Conservation (phyloP, 345 rosid genomes). For the Gossypium arboreum region DNA sequence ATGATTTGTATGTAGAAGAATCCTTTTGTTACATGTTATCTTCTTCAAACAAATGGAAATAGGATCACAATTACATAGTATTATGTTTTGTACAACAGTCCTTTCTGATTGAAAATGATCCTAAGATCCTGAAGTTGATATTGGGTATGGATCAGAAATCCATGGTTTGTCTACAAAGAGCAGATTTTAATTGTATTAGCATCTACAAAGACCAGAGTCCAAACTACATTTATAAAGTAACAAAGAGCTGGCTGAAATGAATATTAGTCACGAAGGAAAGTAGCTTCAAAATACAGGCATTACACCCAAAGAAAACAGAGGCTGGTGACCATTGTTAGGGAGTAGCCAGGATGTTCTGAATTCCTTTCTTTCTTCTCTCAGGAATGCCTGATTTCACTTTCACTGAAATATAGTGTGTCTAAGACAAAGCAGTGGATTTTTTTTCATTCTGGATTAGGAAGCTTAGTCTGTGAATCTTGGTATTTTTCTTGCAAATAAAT, state of each 20-base stretch:
- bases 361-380: neutral
- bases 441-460: neutral
- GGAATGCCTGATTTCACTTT: neutral
- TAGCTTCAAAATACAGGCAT: neutral
- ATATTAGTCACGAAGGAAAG: neutral
- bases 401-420: neutral
- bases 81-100: neutral
- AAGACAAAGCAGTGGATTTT: neutral
- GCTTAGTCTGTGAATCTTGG: neutral
- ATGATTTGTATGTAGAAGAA: neutral
- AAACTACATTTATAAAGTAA: neutral
- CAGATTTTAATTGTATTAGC: conserved; percentile 3
- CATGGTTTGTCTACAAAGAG: neutral
- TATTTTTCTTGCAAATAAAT: neutral
- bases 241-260: neutral
- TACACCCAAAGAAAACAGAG: neutral
- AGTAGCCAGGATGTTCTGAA: neutral
- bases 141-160: neutral
- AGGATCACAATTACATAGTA: neutral
- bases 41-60: neutral
- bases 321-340: neutral
- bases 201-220: neutral
- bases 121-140: neutral
- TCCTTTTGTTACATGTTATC: neutral
- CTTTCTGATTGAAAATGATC: neutral